Conservation (phyloP, 441 rosid genomes). For the Euphorbia corollata region DNA sequence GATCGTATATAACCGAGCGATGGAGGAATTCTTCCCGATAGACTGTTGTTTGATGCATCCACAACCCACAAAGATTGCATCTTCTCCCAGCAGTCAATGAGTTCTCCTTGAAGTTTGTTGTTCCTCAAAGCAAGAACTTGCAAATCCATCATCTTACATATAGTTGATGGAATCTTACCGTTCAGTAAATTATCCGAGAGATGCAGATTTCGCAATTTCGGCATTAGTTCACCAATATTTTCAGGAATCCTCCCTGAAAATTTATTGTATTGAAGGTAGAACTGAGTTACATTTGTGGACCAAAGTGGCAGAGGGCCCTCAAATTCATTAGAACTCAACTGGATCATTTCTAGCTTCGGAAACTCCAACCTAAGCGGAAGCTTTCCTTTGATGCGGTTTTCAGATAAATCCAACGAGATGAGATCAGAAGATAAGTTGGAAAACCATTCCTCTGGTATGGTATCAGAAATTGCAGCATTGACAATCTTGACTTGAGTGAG, state of each 20-base stretch:
- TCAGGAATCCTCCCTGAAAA: conserved; percentile 46
- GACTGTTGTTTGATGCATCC: conserved; percentile 42
- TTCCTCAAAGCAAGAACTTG: conserved; percentile 35
- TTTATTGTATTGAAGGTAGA: conserved; percentile 34
- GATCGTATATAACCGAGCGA: conserved; percentile 35
- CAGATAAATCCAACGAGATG: conserved; percentile 8
- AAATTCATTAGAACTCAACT: conserved; percentile 24
- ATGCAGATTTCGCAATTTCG: conserved; percentile 31
- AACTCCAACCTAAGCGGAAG: conserved; percentile 4
- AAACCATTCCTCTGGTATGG: conserved; percentile 28
- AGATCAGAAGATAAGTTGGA: conserved; percentile 14
- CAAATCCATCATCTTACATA: conserved; percentile 33
- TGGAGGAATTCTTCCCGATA: conserved; percentile 40
- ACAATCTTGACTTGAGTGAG: conserved; percentile 10
- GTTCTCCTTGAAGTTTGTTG: conserved; percentile 39
- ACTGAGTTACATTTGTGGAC: conserved; percentile 22
- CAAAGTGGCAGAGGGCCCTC: conserved; percentile 27
- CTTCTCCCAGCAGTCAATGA: conserved; percentile 41
- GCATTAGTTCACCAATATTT: conserved; percentile 46
- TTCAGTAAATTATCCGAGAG: conserved; percentile 38
- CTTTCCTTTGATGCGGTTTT: conserved; percentile 17
- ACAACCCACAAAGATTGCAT: conserved; percentile 29
- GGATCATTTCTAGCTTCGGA: conserved; percentile 6
- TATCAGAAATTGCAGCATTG: conserved; percentile 22
- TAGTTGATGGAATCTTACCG: conserved; percentile 37